Evolutionary conservation across 1,284 basidiomycete species (phyloP).

Genomic region (Hemileia vastatrix): DNA sequence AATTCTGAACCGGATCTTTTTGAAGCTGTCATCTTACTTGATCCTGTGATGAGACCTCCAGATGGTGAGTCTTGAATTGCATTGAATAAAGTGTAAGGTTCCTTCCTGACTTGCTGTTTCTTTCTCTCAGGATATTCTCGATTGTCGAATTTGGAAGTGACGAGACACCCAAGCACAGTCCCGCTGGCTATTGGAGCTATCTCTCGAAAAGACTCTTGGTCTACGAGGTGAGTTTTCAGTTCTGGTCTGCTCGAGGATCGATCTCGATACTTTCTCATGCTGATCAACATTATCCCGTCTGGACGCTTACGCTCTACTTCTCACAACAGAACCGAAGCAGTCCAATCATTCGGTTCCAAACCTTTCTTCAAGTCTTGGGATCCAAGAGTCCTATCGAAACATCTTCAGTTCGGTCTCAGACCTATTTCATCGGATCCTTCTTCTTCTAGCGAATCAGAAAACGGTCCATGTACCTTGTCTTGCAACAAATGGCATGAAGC

Average conservation of each 20-base stretch:
- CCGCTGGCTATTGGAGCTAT: constrained; percentile 50
- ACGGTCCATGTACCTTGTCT: constrained; percentile 26
- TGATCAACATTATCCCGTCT: constrained; percentile 27
- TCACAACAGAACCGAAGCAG: constrained; percentile 59
- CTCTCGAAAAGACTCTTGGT: constrained; percentile 58
- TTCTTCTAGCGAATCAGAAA: constrained; percentile 20
- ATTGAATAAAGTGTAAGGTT: no score
- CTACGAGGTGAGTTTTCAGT: constrained; percentile 49
- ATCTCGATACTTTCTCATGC: constrained; percentile 26
- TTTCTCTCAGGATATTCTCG: no score
- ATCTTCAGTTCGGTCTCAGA: constrained; percentile 59
- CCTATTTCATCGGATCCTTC: constrained; percentile 22
- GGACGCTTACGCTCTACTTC: no score
- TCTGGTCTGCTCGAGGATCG: not conserved
- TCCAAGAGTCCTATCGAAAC: constrained; percentile 56
- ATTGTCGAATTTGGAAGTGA: no score
- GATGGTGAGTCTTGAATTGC: constrained; percentile 32
- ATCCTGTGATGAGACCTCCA: constrained; percentile 58
- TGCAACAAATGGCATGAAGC: constrained; percentile 38
- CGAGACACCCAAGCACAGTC: no score
- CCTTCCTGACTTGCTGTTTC: no score
- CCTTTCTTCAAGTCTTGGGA: constrained; percentile 70
- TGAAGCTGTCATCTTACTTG: constrained; percentile 62
- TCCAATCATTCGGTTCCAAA: constrained; percentile 50
- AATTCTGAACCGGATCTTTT: constrained; percentile 59